Evolutionary conservation across 2,329 filamentous ascomycete species (phyloP).

Genomic region (Ophiostoma angusticollis): DNA sequence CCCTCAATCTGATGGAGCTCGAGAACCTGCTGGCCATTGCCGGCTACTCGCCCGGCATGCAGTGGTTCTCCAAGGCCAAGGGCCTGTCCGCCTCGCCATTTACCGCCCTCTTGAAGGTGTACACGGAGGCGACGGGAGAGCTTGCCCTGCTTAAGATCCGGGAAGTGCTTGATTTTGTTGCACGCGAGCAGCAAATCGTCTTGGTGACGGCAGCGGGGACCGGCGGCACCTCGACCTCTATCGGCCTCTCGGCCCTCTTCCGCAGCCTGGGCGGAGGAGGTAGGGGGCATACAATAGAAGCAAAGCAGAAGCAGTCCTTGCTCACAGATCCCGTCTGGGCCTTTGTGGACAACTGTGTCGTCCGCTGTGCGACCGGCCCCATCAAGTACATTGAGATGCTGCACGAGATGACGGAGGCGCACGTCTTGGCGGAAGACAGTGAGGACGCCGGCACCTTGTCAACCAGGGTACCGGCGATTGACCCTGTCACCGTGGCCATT

Average conservation of each 20-base stretch:
- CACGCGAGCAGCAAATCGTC: constrained; percentile 50
- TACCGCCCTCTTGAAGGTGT: constrained; percentile 52
- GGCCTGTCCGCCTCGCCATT: constrained; percentile 55
- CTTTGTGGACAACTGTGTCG: constrained; percentile 74
- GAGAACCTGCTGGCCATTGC: constrained; percentile 74
- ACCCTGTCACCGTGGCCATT: constrained; percentile 55
- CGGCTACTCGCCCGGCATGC: constrained; percentile 67
- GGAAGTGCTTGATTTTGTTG: constrained; percentile 45
- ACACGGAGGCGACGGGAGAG: constrained; percentile 33
- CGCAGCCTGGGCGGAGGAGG: constrained; percentile 22
- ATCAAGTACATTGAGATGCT: constrained; percentile 72
- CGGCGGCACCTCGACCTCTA: neutral
- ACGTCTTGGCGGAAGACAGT: constrained; percentile 18
- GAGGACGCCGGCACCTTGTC: no score
- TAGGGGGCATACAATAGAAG: no score
- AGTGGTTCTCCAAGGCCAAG: constrained; percentile 73
- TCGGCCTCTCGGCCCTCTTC: constrained; percentile 33
- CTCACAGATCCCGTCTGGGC: constrained; percentile 39
- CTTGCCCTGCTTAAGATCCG: constrained; percentile 38
- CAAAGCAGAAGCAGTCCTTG: constrained; percentile 13
- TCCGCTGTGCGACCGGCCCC: constrained; percentile 59
- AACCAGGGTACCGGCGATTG: constrained; percentile 33
- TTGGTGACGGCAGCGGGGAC: neutral
- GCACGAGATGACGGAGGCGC: constrained; percentile 33
- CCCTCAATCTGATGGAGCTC: constrained; percentile 57